Evolutionary conservation across 2,329 filamentous ascomycete species (phyloP).

Genomic region (Magnaporthiopsis poae): DNA sequence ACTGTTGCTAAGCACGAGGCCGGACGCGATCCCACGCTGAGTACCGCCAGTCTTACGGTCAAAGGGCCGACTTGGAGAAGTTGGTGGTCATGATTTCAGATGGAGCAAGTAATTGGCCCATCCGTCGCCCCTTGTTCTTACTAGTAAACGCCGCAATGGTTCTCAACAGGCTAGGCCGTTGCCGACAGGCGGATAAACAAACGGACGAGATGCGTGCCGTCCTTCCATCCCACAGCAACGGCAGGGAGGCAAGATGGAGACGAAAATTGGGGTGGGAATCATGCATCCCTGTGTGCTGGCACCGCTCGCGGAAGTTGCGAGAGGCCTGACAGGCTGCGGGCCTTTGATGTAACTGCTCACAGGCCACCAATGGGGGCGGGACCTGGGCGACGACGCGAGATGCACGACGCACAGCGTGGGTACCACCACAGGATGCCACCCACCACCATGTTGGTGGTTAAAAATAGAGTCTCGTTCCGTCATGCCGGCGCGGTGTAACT

Average conservation of each 20-base stretch:
- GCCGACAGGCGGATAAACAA: too few species aligned
- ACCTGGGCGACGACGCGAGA: not conserved
- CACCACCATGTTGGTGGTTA: not conserved
- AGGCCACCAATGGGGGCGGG: not conserved
- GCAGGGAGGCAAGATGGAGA: not conserved
- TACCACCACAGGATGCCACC: not conserved
- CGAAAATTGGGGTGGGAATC: slow-evolving; percentile 2
- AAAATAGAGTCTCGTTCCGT: slow-evolving; percentile 5
- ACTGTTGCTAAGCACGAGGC: not conserved
- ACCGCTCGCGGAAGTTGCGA: not conserved
- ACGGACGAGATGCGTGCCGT: not conserved
- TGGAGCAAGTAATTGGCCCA: not conserved
- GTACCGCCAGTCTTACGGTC: not conserved
- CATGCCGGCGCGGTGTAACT: slow-evolving; percentile 16
- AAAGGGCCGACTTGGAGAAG: not conserved
- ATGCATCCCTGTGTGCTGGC: slow-evolving; percentile 5
- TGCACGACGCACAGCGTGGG: not conserved
- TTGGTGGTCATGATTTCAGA: not conserved
- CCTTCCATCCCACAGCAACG: not conserved
- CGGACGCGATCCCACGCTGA: not conserved
- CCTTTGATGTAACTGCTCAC: not conserved
- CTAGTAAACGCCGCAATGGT: too few species aligned
- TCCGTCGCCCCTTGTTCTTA: too few species aligned
- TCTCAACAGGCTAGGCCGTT: not conserved
- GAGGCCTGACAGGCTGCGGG: not conserved